phyloP scores from a whole-genome alignment of 768 basidiomycete genomes.

The Lentinula aciculospora region DNA sequence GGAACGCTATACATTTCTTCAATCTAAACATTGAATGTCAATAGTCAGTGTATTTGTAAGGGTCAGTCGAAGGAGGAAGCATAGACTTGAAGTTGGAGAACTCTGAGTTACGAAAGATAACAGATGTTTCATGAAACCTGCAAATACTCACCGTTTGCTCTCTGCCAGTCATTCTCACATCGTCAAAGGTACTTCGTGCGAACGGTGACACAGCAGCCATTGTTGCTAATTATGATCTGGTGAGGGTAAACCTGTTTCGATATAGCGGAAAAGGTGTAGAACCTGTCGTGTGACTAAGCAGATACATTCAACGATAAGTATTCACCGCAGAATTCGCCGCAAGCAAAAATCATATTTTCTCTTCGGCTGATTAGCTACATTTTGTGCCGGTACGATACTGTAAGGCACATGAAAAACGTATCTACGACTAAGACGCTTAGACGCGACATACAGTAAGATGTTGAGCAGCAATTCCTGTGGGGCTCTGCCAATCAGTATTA shows the following conservation, averaged over 20 bases:
- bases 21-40: conserved; percentile 41
- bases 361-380: too few species aligned
- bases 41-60: neutral
- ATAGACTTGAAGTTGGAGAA: neutral
- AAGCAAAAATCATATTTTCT: too few species aligned
- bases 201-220: conserved; percentile 52
- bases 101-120: neutral
- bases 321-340: too few species aligned
- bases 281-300: neutral
- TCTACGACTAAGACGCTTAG: too few species aligned
- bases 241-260: neutral
- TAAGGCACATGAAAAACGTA: too few species aligned
- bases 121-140: neutral
- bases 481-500: neutral
- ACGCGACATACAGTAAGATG: neutral
- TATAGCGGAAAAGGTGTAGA: neutral
- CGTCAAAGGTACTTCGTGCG: conserved; percentile 55
- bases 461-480: neutral
- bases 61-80: conserved; percentile 1
- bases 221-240: neutral
- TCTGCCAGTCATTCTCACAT: conserved; percentile 40
- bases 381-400: too few species aligned
- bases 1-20: conserved; percentile 99
- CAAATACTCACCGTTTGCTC: conserved; percentile 51
- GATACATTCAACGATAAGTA: too few species aligned